These are phyloP conservation scores for Acanthamoeba castellanii DNA, from an alignment of 208 protist genomes.

Conservation along the genomic window DNA sequence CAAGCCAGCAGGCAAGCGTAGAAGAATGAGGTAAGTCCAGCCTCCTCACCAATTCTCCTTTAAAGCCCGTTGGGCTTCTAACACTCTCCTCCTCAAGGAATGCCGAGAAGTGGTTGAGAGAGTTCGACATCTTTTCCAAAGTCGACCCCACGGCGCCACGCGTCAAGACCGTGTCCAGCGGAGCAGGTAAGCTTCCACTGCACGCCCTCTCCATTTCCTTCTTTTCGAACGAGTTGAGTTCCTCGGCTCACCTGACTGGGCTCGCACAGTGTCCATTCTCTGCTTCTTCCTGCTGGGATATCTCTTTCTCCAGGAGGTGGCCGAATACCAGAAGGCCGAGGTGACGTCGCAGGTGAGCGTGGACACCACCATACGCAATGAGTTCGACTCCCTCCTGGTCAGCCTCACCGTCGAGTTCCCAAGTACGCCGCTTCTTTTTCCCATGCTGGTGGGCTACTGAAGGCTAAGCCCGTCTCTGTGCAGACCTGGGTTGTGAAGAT, in stretches of 20 bases:
- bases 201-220: neutral
- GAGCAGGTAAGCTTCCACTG: neutral
- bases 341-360: neutral
- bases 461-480: neutral
- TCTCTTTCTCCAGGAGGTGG: neutral
- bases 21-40: neutral
- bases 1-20: neutral
- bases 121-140: conserved; percentile 33
- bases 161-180: conserved; percentile 26
- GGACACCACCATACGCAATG: neutral
- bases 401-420: neutral
- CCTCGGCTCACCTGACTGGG: neutral
- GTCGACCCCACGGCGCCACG: conserved; percentile 1
- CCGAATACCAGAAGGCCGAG: neutral
- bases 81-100: conserved; percentile 85
- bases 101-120: neutral
- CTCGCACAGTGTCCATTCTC: neutral
- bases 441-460: neutral
- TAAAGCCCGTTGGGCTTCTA: conserved; percentile 91
- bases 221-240: no score
- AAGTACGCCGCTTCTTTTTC: neutral
- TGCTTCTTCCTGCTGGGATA: conserved; percentile 35
- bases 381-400: neutral
- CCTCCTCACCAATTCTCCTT: neutral
- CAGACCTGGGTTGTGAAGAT: neutral